Base-by-base conservation (phyloP, 345 rosid genomes). In the Hevea brasiliensis region DNA sequence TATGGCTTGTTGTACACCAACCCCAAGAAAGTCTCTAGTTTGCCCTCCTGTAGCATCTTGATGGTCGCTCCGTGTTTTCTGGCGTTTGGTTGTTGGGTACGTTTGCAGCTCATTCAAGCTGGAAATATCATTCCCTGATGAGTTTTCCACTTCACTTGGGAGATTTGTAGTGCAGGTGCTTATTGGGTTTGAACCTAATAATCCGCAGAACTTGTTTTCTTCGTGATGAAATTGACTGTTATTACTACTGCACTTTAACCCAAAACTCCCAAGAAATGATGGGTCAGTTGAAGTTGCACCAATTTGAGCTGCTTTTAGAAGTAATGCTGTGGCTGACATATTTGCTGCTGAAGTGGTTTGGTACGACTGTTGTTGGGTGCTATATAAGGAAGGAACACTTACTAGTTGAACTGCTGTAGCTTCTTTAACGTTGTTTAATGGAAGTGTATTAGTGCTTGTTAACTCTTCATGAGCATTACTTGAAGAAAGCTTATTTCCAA, bases 281-380 rank as follows among this genome's bases (percentile, higher is more conserved):
- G 87, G 84, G 48, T 91, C 89, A 4, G 86, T 65, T 42, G 96
- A 79, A 20, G 86, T 88, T 47, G 88, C 87, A 15, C 97, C 97
- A 41, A 92, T 90, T 68, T 87, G 94, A 20, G 99, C 94, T 35
- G 99, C 98, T 81, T 92, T 95, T 75, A 90, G 98, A 67, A 95
- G 82, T 66, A 95, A 85, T 61, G 98, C 99, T 14, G 99, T 95
- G 56, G 99, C 99, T 1, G 98, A 92, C 94, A 90, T 92, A 29
- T 79, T 88, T 18, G 81, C 84, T 29, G 87, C 73, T 15, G 37
- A 32, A 32, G 74, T 40, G 8, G 82, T 55, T 23, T 64, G 75
- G 27, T 81, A 85, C 24, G 80, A 62, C 2, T 76, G 84, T 9
- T 81, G 83, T 29, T 82, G 89, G 44, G 82, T 81, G 84, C 94